A percentile compares a stretch with the other conserved stretches of the same genome.
Evolutionary conservation across 2,329 filamentous ascomycete species (phyloP).

Genomic region (Coniosporium tulheliwenetii): DNA sequence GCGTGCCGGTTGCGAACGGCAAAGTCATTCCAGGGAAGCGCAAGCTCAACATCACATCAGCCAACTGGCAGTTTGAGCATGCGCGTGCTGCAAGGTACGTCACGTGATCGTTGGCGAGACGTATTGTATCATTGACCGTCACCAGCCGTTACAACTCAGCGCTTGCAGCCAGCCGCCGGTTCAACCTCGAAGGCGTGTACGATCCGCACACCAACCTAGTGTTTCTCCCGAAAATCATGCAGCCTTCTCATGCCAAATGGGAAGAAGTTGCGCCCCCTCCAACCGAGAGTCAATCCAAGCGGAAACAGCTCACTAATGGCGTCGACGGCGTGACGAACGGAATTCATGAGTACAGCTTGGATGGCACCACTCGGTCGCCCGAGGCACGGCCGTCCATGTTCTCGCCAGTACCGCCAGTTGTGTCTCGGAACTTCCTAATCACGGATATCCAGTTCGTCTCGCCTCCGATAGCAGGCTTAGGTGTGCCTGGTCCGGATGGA

Average conservation of each 20-base stretch:
- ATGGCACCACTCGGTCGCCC: too few relatives aligned
- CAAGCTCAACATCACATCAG: constrained; percentile 75
- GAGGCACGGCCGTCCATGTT: constrained; percentile 26
- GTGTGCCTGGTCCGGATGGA: constrained; percentile 43
- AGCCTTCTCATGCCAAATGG: constrained; percentile 75
- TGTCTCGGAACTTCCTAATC: constrained; percentile 47
- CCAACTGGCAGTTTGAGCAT: constrained; percentile 95
- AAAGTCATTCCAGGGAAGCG: constrained; percentile 64
- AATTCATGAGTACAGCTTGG: too few relatives aligned
- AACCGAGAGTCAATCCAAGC: constrained; percentile 9
- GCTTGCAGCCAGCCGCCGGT: constrained; percentile 51
- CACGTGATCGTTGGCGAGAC: not conserved
- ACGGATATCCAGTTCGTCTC: constrained; percentile 44
- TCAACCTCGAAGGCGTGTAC: constrained; percentile 64
- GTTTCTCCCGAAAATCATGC: constrained; percentile 76
- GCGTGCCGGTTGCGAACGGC: constrained; percentile 57
- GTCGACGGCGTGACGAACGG: constrained; percentile 11
- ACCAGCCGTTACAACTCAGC: constrained; percentile 68
- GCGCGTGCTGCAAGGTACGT: constrained; percentile 74
- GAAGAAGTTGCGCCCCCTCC: constrained; percentile 42
- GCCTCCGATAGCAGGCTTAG: constrained; percentile 41
- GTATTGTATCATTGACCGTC: not conserved
- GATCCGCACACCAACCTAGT: constrained; percentile 88
- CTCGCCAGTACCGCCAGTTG: constrained; percentile 36
- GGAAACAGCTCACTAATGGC: constrained; percentile 6